A percentile compares a stretch with the other conserved stretches of the same genome.
Evolutionary conservation across 2,329 filamentous ascomycete species (phyloP).

Genomic region (Dryadomyces sulphureus): DNA sequence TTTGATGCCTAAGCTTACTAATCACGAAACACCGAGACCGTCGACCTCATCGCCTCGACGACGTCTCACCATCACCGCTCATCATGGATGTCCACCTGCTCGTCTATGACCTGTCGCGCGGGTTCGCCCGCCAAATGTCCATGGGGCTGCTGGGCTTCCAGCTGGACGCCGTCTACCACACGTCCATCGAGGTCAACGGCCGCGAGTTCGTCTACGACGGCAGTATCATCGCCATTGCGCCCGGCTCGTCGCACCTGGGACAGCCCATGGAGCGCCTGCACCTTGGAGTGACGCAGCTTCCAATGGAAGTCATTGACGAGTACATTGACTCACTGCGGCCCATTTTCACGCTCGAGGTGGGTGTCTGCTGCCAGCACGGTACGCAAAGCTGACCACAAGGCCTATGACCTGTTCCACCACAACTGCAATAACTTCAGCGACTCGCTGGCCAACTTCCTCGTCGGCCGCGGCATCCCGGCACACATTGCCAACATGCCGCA

Average conservation of each 20-base stretch:
- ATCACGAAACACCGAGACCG: no score
- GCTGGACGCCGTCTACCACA: constrained; percentile 92
- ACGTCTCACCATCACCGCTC: neutral
- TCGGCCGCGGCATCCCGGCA: constrained; percentile 76
- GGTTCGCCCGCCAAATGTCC: constrained; percentile 40
- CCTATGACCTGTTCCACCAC: constrained; percentile 78
- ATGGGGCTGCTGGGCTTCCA: constrained; percentile 37
- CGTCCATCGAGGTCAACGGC: constrained; percentile 70
- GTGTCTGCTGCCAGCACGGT: neutral
- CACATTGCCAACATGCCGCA: constrained; percentile 77
- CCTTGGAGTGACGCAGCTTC: constrained; percentile 64
- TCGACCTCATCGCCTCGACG: no score
- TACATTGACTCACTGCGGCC: constrained; percentile 73
- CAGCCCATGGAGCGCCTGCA: constrained; percentile 60
- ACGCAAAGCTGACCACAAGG: constrained; percentile 31
- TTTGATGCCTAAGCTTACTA: neutral
- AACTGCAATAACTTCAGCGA: constrained; percentile 99
- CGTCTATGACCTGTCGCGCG: constrained; percentile 63
- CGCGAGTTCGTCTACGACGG: constrained; percentile 85
- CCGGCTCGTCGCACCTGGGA: constrained; percentile 78
- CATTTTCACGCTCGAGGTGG: constrained; percentile 63
- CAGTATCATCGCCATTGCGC: constrained; percentile 66
- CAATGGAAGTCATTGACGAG: constrained; percentile 68
- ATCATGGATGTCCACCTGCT: constrained; percentile 63
- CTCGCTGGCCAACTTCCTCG: constrained; percentile 75